phyloP scores from a whole-genome alignment of 345 rosid species.

The Sonneratia alba region DNA sequence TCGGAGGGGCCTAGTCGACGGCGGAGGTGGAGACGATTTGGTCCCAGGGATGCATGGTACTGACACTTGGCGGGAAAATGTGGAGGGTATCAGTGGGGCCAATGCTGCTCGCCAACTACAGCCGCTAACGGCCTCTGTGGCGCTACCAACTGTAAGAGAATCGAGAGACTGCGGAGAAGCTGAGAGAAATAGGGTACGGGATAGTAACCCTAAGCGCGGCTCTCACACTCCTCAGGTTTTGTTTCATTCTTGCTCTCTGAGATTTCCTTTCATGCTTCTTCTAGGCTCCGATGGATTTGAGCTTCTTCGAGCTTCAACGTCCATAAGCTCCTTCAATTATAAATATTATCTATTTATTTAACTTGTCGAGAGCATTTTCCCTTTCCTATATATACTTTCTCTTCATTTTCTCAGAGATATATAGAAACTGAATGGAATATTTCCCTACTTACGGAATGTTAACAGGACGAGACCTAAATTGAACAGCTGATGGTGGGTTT shows the following conservation, averaged over 20 bases:
- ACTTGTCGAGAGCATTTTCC: too few species aligned
- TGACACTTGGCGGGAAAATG: background rate
- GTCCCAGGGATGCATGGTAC: background rate
- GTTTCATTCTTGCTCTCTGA: background rate
- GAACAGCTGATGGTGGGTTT: background rate
- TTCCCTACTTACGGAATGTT: background rate
- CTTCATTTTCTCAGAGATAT: too few species aligned
- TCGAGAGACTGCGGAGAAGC: background rate
- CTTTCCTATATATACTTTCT: too few species aligned
- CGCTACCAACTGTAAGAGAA: background rate
- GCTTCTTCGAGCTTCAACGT: too few species aligned
- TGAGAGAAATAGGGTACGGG: background rate
- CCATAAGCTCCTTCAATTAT: too few species aligned
- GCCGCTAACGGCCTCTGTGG: background rate
- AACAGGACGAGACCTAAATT: background rate
- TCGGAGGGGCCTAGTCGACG: background rate
- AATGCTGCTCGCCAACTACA: background rate
- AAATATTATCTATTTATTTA: too few species aligned
- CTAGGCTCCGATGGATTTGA: too few species aligned
- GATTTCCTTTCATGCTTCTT: background rate
- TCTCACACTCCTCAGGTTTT: background rate
- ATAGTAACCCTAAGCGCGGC: background rate
- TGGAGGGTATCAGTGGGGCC: background rate
- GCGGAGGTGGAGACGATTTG: background rate
- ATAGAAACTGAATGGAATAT: too few species aligned